Percentiles rank a stretch among this genome's conserved stretches.
phyloP scores from a whole-genome alignment of 257 asterid species.

The Jacaranda copaia region DNA sequence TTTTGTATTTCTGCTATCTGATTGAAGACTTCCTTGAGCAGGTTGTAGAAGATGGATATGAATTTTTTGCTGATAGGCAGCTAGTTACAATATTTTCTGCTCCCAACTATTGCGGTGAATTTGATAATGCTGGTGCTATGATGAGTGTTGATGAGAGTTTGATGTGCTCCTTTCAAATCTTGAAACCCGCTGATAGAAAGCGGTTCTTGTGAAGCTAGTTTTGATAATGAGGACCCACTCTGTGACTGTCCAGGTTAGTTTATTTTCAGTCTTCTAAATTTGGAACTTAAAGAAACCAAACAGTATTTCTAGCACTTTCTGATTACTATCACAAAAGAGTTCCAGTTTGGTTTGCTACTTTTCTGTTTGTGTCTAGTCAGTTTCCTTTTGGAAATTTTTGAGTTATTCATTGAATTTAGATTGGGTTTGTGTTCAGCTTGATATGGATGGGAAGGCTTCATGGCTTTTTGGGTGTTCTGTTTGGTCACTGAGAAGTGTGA shows the following conservation, averaged over 20 bases:
- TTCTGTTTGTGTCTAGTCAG: background rate
- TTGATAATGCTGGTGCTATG: constrained; percentile 89
- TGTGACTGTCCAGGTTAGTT: constrained; percentile 44
- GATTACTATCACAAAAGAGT: background rate
- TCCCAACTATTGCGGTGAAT: constrained; percentile 86
- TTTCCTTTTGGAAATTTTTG: constrained; percentile 4
- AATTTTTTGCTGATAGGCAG: constrained; percentile 84
- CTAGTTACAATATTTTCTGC: constrained; percentile 87
- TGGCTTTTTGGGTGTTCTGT: too few relatives aligned
- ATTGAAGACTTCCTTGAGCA: constrained; percentile 37
- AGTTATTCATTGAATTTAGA: constrained; percentile 31
- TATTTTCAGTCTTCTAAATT: background rate
- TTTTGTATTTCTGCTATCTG: constrained; percentile 27
- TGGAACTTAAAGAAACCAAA: constrained; percentile 8
- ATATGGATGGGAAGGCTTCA: background rate
- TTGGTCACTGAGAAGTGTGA: background rate
- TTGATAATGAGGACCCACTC: constrained; percentile 31
- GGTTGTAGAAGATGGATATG: constrained; percentile 94
- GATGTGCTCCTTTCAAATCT: constrained; percentile 89
- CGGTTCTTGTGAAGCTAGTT: constrained; percentile 52
- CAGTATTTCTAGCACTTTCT: background rate
- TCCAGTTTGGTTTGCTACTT: constrained; percentile 24
- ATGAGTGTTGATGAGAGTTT: constrained; percentile 89
- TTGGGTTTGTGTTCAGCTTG: background rate
- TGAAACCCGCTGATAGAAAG: constrained; percentile 68